phyloP scores from a whole-genome alignment of 169 alveolate species.

The Plasmodium coatneyi region DNA sequence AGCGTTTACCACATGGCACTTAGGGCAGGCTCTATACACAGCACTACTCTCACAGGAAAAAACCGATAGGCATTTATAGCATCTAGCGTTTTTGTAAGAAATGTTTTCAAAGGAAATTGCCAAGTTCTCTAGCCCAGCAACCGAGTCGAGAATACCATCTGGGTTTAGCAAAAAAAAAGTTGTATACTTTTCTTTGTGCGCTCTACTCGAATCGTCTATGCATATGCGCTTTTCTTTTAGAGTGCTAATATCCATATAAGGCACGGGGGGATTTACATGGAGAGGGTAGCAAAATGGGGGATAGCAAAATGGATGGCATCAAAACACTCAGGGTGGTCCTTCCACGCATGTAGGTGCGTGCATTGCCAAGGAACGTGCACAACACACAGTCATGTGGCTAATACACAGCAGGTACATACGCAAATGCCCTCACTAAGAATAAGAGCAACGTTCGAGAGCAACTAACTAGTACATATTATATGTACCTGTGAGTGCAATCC shows the following conservation, averaged over 20 bases:
- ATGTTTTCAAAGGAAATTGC: background rate
- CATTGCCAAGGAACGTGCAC: background rate
- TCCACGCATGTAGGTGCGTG: background rate
- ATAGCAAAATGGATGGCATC: background rate
- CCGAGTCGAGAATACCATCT: constrained; percentile 60
- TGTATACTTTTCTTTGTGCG: background rate
- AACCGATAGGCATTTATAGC: constrained; percentile 24
- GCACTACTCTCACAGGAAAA: constrained; percentile 43
- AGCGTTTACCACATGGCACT: constrained; percentile 34
- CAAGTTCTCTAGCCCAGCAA: constrained; percentile 53
- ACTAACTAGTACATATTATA: background rate
- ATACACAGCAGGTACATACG: background rate
- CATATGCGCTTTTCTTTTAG: constrained; percentile 3
- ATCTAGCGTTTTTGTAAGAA: background rate
- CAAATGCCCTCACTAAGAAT: background rate
- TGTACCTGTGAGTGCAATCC: background rate
- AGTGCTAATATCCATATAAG: constrained; percentile 19
- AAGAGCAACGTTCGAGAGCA: background rate
- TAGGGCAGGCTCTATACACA: constrained; percentile 21
- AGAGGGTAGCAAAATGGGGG: background rate
- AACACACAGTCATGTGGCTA: background rate
- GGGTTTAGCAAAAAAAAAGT: constrained; percentile 51
- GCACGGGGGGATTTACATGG: background rate
- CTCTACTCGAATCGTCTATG: constrained; percentile 10
- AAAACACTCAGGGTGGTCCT: background rate